Evolutionary conservation across 768 basidiomycete species (phyloP), one percentile per base, ranked within the genome.

Genomic region (Sarcodon sp.): DNA sequence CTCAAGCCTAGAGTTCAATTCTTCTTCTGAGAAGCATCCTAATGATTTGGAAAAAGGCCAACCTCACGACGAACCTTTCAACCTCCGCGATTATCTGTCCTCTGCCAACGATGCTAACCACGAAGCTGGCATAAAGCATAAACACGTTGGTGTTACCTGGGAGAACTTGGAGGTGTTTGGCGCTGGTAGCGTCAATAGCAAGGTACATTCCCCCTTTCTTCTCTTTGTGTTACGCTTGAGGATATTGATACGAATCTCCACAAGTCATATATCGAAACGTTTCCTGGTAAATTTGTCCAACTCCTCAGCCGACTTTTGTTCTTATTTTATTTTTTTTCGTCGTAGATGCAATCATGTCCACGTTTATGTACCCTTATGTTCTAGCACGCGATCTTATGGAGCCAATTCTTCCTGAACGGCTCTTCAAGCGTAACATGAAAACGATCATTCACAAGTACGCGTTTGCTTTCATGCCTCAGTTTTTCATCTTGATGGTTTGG

Each of bases 91-190:
- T 50, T 86, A 83, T 54, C 68, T 87, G 32, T 65, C 75, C 3
- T 75, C 76, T 7, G 79, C 76, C 11, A 83, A 81, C 57, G 80
- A 83, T 54, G 76, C 77, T 1, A 71, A 76, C 45, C 73, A 83
- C 47, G 58, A 62, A 15, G 80, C 80, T 2, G 83, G 83, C 12
- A 79, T 85, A 43, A 74, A 73, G 50, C 78, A 80, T 55, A 87
- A 87, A 70, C 79, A 82, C 50, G 81, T 87, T 7, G 83, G 83
- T 33, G 77, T 87, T 18, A 76, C 76, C 21, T 87, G 85, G 85
- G 73, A 83, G 46, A 69, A 80, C 54, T 64, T 87, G 0, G 66
- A 77, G 50, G 84, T 86, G 33, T 66, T 76, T 6, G 80, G 77
- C 33, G 50, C 69, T 3, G 83, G 80, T 15, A 75, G 73, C 10